These are phyloP conservation scores for Podila verticillata DNA, from an alignment of 192 early-diverging fungal genomes.

Conservation along the genomic window DNA sequence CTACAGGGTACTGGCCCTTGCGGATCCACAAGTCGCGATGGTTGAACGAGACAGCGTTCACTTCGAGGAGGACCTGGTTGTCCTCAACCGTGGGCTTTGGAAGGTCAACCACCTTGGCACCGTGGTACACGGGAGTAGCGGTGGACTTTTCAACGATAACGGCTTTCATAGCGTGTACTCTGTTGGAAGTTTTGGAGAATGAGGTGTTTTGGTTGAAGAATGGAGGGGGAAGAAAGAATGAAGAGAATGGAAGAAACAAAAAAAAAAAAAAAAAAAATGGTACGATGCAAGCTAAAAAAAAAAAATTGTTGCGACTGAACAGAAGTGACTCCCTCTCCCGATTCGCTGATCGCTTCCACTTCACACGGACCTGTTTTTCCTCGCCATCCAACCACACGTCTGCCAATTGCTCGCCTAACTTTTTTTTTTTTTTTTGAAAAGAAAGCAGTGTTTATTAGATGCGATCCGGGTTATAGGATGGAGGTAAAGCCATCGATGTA, in stretches of 20 bases:
- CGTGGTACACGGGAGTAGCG: slow-evolving; percentile 21
- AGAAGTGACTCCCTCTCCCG: background rate
- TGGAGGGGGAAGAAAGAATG: background rate
- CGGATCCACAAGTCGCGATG: slow-evolving; percentile 51
- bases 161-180: slow-evolving; percentile 22
- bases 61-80: slow-evolving; percentile 20
- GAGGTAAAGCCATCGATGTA: no score
- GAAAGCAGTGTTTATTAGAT: background rate
- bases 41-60: slow-evolving; percentile 41
- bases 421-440: background rate
- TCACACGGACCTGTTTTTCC: no score
- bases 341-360: background rate
- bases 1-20: slow-evolving; percentile 64
- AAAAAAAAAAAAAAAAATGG: background rate
- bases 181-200: background rate
- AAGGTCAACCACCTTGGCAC: slow-evolving; percentile 19
- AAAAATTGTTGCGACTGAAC: background rate
- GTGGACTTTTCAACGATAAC: slow-evolving; percentile 25
- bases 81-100: slow-evolving; percentile 23
- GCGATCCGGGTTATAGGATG: background rate
- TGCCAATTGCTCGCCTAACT: no score
- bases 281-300: background rate
- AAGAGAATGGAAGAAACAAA: background rate
- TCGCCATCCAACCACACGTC: no score
- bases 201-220: background rate